Percentiles rank a stretch among this genome's conserved stretches.
These are phyloP conservation scores for Mycena sp. DNA, from an alignment of 1,284 basidiomycete species.

Conservation along the genomic window DNA sequence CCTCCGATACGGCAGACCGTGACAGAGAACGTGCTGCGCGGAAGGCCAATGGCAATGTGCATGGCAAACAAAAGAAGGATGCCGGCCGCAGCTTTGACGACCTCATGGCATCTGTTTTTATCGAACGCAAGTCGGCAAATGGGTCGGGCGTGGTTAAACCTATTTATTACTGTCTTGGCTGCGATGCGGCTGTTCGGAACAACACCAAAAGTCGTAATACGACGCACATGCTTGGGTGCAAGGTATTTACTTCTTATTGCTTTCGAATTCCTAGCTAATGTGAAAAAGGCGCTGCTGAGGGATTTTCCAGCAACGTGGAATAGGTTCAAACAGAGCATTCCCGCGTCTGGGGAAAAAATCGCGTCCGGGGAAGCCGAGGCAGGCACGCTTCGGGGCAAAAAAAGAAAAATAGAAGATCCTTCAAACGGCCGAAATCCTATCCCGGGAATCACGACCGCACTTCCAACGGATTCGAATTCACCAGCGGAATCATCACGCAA, in stretches of 20 bases:
- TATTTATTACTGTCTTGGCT: constrained; percentile 10
- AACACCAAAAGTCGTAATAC: background rate
- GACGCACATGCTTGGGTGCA: background rate
- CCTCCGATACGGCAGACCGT: background rate
- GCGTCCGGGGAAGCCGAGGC: background rate
- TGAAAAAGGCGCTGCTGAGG: background rate
- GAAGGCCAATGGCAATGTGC: constrained; percentile 6
- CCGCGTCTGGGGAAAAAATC: background rate
- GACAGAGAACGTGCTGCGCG: background rate
- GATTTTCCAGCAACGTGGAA: constrained; percentile 1
- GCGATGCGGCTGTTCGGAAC: constrained; percentile 1
- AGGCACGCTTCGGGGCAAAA: background rate
- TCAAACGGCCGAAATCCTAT: background rate
- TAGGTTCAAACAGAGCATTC: background rate
- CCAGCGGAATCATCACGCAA: background rate
- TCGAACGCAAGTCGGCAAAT: background rate
- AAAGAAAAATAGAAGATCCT: constrained; percentile 9
- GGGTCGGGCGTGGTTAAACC: background rate
- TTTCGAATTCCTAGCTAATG: background rate
- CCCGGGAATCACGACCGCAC: constrained; percentile 5
- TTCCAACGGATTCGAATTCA: too few relatives aligned
- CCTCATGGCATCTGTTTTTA: constrained; percentile 8
- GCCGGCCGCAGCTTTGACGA: background rate
- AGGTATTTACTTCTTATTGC: background rate
- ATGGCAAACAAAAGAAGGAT: constrained; percentile 5